A percentile compares a stretch with the other conserved stretches of the same genome.
Evolutionary conservation across 2,329 filamentous ascomycete genomes (phyloP).

Genomic region (Acrodontium crateriforme): DNA sequence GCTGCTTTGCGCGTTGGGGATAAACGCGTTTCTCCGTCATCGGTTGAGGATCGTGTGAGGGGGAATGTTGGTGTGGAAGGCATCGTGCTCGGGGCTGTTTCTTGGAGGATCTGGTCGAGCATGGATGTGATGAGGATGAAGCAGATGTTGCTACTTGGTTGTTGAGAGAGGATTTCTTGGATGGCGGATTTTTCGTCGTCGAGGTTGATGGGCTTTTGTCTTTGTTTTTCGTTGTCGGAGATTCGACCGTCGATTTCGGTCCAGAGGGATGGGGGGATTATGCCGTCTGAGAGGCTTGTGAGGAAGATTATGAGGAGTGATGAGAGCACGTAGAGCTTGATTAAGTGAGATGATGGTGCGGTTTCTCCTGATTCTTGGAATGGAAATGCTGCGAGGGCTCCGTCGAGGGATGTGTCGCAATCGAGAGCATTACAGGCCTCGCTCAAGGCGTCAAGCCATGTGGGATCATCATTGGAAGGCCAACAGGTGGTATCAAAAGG

Average conservation of each 20-base stretch:
- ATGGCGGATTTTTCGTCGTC: conserved; percentile 48
- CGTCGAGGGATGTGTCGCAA: conserved; percentile 47
- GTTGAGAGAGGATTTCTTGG: conserved; percentile 58
- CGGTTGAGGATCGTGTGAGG: conserved; percentile 1
- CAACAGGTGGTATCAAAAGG: conserved; percentile 43
- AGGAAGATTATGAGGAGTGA: conserved; percentile 65
- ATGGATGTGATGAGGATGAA: conserved; percentile 80
- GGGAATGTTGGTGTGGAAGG: conserved; percentile 8
- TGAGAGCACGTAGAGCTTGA: conserved; percentile 61
- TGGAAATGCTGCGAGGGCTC: too few relatives aligned
- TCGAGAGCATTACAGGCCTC: conserved; percentile 55
- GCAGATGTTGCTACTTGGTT: conserved; percentile 70
- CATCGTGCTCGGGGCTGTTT: conserved; percentile 29
- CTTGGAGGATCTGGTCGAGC: conserved; percentile 45
- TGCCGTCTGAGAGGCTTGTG: conserved; percentile 59
- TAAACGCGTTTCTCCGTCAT: conserved; percentile 13
- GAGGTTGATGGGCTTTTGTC: conserved; percentile 25
- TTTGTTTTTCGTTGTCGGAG: conserved; percentile 34
- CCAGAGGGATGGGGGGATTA: conserved; percentile 62
- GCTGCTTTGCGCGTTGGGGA: conserved; percentile 22
- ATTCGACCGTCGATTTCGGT: conserved; percentile 48
- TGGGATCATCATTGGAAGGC: conserved; percentile 25
- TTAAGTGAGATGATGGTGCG: conserved; percentile 46
- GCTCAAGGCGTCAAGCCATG: conserved; percentile 31
- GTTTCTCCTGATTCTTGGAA: conserved; percentile 46